Evolutionary conservation across 768 basidiomycete species (phyloP).

Genomic region (Punctularia strigosozonata): DNA sequence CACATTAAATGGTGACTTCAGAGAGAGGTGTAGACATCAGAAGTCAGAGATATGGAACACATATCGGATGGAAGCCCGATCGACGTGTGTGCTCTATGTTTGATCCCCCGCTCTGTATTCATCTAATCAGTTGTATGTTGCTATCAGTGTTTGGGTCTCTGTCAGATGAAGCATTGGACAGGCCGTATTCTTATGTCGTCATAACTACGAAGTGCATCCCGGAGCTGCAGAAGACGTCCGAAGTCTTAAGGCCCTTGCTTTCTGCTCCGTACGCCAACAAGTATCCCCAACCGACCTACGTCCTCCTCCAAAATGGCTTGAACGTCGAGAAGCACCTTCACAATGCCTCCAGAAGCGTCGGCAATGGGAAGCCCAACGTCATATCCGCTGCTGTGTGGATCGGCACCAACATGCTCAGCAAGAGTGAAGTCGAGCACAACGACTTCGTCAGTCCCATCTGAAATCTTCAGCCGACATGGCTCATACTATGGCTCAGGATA

Average conservation of each 20-base stretch:
- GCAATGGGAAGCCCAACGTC: conserved; percentile 33
- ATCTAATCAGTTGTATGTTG: conserved; percentile 1
- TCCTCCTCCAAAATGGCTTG: conserved; percentile 62
- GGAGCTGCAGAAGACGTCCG: conserved; percentile 45
- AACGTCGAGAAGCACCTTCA: conserved; percentile 60
- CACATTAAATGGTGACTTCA: conserved; percentile 24
- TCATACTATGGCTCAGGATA: conserved; percentile 27
- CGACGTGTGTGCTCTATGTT: conserved; percentile 31
- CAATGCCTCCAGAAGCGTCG: conserved; percentile 30
- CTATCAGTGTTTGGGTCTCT: conserved; percentile 51
- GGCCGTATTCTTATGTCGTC: conserved; percentile 51
- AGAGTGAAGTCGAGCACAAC: conserved; percentile 39
- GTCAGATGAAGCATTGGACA: conserved; percentile 46
- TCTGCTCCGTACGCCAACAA: conserved; percentile 31
- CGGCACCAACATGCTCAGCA: conserved; percentile 31
- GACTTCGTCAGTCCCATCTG: conserved; percentile 32
- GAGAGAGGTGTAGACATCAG: conserved; percentile 47
- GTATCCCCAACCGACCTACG: conserved; percentile 43
- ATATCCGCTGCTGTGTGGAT: conserved; percentile 47
- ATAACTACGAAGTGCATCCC: conserved; percentile 64
- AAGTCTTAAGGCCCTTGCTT: conserved; percentile 45
- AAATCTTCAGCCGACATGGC: background rate
- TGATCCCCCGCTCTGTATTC: background rate
- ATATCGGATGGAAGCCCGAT: conserved; percentile 51
- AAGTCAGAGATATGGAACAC: conserved; percentile 47